Base-by-base conservation (phyloP, 192 early-diverging fungal genomes). In the Obelidium mucronatum region DNA sequence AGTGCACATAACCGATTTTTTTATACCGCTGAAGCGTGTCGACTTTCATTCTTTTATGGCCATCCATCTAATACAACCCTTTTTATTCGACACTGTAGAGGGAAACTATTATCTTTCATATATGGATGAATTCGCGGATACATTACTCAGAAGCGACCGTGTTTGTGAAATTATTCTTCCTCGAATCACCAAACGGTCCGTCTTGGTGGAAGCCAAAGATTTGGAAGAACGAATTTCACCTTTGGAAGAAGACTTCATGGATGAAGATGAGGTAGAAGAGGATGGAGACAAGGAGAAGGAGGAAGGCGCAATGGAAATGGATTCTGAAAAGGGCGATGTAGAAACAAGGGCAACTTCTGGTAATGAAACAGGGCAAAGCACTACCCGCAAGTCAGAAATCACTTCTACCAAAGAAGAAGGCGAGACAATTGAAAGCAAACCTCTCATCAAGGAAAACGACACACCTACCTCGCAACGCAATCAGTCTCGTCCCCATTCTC, bases 91-190 rank as follows among this genome's bases (percentile, higher is more conserved):
- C 26, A 2, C 52, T 51, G 15, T 31, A 89, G 68, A 74, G 55
- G 86, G 85, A 1, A 84, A 83, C 5, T 85, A 77, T 39, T 78
- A 80, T 36, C 73, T 94, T 8, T 90, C 91, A 3, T 83, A 89
- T 73, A 91, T 99, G 90, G 97, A 98, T 74, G 91, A 95, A 79
- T 97, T 98, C 79, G 88, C 96, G 35, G 95, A 99, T 78, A 81
- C 91, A 31, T 82, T 99, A 28, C 82, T 99, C 59, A 77, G 84
- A 15, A 89, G 93, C 30, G 90, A 93, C 19, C 88, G 91, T 39
- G 93, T 94, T 2, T 98, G 94, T 71, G 94, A 95, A 81, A 90
- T 93, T 1, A 93, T 95, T n/a, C 79, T 99, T 36, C 97, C 97
- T 2, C 86, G 91, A 34, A 73, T 99, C 22, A 89, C 89, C 3